These are phyloP conservation scores for Claviceps maximensis DNA, from an alignment of 2,329 filamentous ascomycete species.

Conservation along the genomic window DNA sequence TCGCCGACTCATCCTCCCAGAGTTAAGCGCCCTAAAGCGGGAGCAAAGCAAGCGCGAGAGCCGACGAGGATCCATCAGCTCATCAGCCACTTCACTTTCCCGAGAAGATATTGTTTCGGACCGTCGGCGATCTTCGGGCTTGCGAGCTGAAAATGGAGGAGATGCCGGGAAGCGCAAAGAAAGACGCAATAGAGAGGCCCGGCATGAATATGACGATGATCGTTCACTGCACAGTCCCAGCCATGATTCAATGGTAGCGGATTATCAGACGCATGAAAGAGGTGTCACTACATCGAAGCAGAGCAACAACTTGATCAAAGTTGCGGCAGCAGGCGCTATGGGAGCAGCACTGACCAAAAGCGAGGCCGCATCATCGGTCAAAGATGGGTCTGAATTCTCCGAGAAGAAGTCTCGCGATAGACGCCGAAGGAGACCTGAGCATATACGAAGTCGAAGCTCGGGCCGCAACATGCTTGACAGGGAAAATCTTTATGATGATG, in stretches of 20 bases:
- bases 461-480: constrained; percentile 33
- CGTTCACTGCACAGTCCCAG: constrained; percentile 34
- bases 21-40: constrained; percentile 81
- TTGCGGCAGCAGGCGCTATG: constrained; percentile 32
- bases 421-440: constrained; percentile 38
- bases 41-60: constrained; percentile 71
- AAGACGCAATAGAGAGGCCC: constrained; percentile 38
- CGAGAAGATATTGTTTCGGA: constrained; percentile 45
- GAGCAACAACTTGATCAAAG: constrained; percentile 30
- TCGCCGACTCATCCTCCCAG: constrained; percentile 75
- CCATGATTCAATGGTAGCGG: constrained; percentile 31
- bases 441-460: constrained; percentile 29
- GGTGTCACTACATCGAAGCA: constrained; percentile 32
- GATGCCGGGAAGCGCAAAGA: constrained; percentile 36
- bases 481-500: constrained; percentile 36
- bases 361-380: constrained; percentile 19
- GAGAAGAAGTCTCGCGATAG: constrained; percentile 39
- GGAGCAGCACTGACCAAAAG: constrained; percentile 22
- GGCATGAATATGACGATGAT: constrained; percentile 40
- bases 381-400: constrained; percentile 29
- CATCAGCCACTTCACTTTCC: constrained; percentile 41
- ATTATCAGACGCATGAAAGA: constrained; percentile 19
- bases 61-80: constrained; percentile 50
- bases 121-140: constrained; percentile 46
- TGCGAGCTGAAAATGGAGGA: constrained; percentile 37